Conservation (phyloP, 2,329 filamentous ascomycete species). For the Penicillium frequentans region DNA sequence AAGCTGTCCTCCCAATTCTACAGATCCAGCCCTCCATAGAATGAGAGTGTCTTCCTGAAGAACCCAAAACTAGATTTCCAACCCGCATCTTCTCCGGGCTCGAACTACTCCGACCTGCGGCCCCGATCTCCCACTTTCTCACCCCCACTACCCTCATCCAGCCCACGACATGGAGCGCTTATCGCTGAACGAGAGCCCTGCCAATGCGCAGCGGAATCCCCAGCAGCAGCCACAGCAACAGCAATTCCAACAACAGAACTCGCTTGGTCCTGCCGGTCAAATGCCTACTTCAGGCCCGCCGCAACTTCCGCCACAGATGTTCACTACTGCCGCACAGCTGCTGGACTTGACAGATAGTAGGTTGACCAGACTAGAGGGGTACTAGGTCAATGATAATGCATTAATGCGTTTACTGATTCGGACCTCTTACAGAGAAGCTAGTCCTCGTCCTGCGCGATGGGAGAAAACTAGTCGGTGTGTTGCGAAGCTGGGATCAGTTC, state of each 20-base stretch:
- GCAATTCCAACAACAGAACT: constrained; percentile 29
- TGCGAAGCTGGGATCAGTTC: constrained; percentile 97
- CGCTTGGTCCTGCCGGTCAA: constrained; percentile 23
- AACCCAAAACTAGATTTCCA: neutral
- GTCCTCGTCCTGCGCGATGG: constrained; percentile 89
- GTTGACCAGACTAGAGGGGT: constrained; percentile 32
- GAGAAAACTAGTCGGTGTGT: constrained; percentile 86
- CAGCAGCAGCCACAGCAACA: constrained; percentile 29
- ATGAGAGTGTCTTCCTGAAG: neutral
- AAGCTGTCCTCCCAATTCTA: neutral
- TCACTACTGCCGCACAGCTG: constrained; percentile 93
- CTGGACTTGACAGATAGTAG: constrained; percentile 96
- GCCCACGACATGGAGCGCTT: constrained; percentile 35
- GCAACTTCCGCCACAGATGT: constrained; percentile 78
- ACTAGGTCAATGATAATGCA: neutral
- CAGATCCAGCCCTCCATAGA: neutral
- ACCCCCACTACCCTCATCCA: constrained; percentile 6
- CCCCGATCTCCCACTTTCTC: constrained; percentile 9
- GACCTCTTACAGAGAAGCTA: constrained; percentile 73
- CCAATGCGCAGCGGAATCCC: constrained; percentile 12
- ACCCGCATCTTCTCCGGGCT: neutral
- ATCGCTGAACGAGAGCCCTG: constrained; percentile 35
- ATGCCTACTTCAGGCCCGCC: constrained; percentile 35
- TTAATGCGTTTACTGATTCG: neutral
- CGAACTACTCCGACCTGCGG: neutral